phyloP scores from a whole-genome alignment of 257 asterid genomes.

The Nicotiana benthamiana region DNA sequence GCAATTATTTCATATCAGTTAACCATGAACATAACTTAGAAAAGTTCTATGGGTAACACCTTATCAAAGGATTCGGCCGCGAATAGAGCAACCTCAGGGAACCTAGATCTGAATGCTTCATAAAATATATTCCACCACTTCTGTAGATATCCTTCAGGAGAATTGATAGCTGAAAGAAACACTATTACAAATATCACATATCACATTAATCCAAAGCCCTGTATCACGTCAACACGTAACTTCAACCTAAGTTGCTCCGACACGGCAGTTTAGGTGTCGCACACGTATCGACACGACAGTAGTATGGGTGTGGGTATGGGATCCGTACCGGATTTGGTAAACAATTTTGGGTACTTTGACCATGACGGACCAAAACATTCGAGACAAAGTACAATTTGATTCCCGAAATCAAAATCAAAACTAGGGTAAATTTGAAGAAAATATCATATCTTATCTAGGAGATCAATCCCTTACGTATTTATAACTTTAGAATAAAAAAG shows the following conservation, averaged over 20 bases:
- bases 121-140: constrained; percentile 28
- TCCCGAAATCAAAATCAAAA: too few relatives aligned
- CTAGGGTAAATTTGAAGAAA: too few relatives aligned
- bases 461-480: too few relatives aligned
- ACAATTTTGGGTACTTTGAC: too few relatives aligned
- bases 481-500: too few relatives aligned
- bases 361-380: too few relatives aligned
- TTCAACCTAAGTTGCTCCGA: neutral
- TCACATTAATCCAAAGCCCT: neutral
- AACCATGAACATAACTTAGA: neutral
- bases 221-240: neutral
- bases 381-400: too few relatives aligned
- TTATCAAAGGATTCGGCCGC: constrained; percentile 5
- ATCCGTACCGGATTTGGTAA: too few relatives aligned
- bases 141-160: constrained; percentile 16
- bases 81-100: neutral
- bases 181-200: neutral
- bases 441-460: too few relatives aligned
- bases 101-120: neutral
- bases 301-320: too few relatives aligned
- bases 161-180: constrained; percentile 15
- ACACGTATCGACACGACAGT: too few relatives aligned
- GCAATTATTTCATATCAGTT: neutral
- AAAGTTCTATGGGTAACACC: constrained; percentile 10
- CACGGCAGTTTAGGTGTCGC: too few relatives aligned